A percentile compares a stretch with the other conserved stretches of the same genome.
phyloP scores from a whole-genome alignment of 2,329 filamentous ascomycete genomes.

The Albophoma yamanashiensis region DNA sequence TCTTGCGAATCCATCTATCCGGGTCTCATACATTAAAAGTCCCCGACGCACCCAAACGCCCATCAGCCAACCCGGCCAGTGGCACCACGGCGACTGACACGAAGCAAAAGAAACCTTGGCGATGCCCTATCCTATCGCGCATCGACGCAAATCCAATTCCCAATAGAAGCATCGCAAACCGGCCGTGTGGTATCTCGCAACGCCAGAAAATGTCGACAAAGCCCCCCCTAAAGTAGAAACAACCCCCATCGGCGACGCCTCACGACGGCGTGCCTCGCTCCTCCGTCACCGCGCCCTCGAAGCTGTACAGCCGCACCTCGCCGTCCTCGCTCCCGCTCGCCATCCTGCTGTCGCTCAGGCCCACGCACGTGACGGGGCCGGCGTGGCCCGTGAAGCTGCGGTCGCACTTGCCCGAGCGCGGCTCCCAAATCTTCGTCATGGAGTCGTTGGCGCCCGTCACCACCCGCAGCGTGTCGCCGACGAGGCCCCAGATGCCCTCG shows the following conservation, averaged over 20 bases:
- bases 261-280: slow-evolving; percentile 41
- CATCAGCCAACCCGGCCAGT: neutral
- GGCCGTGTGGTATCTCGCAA: neutral
- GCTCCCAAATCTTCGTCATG: slow-evolving; percentile 92
- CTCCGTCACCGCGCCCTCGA: slow-evolving; percentile 42
- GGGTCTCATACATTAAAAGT: neutral
- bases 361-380: slow-evolving; percentile 87
- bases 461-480: slow-evolving; percentile 77
- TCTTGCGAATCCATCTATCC: neutral
- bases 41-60: neutral
- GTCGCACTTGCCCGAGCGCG: slow-evolving; percentile 81
- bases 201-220: neutral
- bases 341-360: slow-evolving; percentile 79
- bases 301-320: slow-evolving; percentile 77
- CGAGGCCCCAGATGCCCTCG: slow-evolving; percentile 90
- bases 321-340: slow-evolving; percentile 90
- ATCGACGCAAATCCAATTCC: neutral
- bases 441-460: slow-evolving; percentile 87
- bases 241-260: neutral
- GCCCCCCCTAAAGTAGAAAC: neutral
- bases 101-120: neutral
- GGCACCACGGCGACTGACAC: neutral
- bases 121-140: neutral
- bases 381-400: slow-evolving; percentile 84
- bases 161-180: neutral